Conservation (phyloP, 2,329 filamentous ascomycete species). For the Botrytis medusae region DNA sequence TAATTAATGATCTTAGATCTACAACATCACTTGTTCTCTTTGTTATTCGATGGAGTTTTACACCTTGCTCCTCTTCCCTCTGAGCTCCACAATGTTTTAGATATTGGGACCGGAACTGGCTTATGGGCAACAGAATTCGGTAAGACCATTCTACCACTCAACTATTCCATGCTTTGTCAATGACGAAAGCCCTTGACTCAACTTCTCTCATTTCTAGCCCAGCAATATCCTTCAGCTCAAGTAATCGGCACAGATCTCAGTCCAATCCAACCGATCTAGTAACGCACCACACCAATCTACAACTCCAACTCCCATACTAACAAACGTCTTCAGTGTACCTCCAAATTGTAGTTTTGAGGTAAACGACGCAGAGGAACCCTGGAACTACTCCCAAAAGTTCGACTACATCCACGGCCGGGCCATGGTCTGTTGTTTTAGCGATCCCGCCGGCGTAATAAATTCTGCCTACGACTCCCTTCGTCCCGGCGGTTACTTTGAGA, state of each 20-base stretch:
- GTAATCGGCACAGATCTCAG: constrained; percentile 39
- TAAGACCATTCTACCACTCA: constrained; percentile 28
- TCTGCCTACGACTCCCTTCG: constrained; percentile 11
- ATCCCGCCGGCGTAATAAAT: constrained; percentile 43
- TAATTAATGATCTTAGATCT: constrained; percentile 18
- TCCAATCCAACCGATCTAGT: constrained; percentile 36
- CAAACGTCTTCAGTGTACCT: constrained; percentile 37
- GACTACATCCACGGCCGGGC: constrained; percentile 53
- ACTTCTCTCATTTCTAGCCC: constrained; percentile 4
- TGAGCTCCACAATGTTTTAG: constrained; percentile 20
- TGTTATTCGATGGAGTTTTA: constrained; percentile 24
- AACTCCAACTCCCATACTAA: background rate
- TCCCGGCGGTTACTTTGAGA: constrained; percentile 26
- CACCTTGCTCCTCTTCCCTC: constrained; percentile 27
- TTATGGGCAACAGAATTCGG: constrained; percentile 30
- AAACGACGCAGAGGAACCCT: constrained; percentile 52
- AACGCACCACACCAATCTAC: background rate
- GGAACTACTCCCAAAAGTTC: constrained; percentile 48
- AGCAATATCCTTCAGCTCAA: constrained; percentile 35
- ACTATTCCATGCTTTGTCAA: background rate
- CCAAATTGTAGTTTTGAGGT: constrained; percentile 54
- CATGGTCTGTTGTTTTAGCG: constrained; percentile 38
- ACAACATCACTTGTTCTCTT: constrained; percentile 26
- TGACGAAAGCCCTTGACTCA: background rate
- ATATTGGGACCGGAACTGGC: constrained; percentile 27